A percentile compares a stretch with the other conserved stretches of the same genome.
Conservation (phyloP, 805 yeast genomes). For the Wilhelminamyces savonicus region DNA sequence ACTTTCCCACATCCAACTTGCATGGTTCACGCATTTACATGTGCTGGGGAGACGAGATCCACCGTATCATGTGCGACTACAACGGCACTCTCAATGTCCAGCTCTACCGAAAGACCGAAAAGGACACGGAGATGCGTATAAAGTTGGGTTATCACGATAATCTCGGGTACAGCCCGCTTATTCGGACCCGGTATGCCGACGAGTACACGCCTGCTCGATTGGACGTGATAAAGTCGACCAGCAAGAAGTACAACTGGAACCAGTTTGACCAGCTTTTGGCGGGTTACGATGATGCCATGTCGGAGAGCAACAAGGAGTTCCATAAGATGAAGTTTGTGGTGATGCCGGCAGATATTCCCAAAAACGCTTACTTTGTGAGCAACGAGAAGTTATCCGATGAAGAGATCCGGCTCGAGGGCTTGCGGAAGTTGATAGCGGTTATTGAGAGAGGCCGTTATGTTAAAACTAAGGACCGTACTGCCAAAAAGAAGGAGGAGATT, state of each 20-base stretch:
- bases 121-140: background rate
- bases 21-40: constrained; percentile 65
- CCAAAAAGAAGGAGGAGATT: constrained; percentile 36
- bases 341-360: constrained; percentile 69
- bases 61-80: constrained; percentile 68
- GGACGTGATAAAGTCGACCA: constrained; percentile 47
- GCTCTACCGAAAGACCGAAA: constrained; percentile 39
- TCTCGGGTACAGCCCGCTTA: constrained; percentile 33
- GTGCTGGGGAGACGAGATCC: constrained; percentile 78
- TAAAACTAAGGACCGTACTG: constrained; percentile 17
- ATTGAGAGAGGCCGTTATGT: constrained; percentile 54
- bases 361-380: constrained; percentile 40
- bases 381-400: constrained; percentile 70
- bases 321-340: constrained; percentile 80
- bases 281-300: constrained; percentile 74
- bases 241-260: constrained; percentile 75
- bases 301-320: constrained; percentile 45
- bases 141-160: too few species aligned
- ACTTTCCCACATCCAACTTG: constrained; percentile 41
- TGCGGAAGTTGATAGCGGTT: constrained; percentile 57
- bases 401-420: constrained; percentile 89
- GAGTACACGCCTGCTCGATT: constrained; percentile 53
- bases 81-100: constrained; percentile 75
- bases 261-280: constrained; percentile 86
- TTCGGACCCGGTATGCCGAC: constrained; percentile 75